A percentile compares a stretch with the other conserved stretches of the same genome.
phyloP scores from a whole-genome alignment of 306 rosid species.

The Delonix regia region DNA sequence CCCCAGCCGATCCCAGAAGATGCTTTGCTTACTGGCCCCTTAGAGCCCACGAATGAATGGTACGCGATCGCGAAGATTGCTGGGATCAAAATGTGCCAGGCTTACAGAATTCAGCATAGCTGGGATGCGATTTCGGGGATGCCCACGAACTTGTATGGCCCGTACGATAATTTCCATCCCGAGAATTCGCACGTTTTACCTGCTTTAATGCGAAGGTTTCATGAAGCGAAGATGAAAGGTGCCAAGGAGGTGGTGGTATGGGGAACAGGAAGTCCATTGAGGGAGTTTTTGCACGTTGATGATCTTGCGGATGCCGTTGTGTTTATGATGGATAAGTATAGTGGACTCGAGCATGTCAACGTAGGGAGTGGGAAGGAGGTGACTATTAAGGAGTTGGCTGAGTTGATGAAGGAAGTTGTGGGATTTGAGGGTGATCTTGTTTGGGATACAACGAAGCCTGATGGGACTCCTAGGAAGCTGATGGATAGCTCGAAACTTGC shows the following conservation, averaged over 20 bases:
- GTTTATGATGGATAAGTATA: slow-evolving; percentile 77
- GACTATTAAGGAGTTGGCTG: slow-evolving; percentile 85
- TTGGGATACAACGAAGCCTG: slow-evolving; percentile 92
- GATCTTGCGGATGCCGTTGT: slow-evolving; percentile 83
- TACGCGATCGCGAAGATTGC: slow-evolving; percentile 96
- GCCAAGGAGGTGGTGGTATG: slow-evolving; percentile 94
- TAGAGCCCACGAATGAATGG: slow-evolving; percentile 98
- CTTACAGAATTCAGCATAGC: slow-evolving; percentile 75
- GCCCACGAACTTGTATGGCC: slow-evolving; percentile 95
- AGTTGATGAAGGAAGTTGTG: slow-evolving; percentile 87
- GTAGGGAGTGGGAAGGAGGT: slow-evolving; percentile 96
- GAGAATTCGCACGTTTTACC: slow-evolving; percentile 95
- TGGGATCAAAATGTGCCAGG: slow-evolving; percentile 96
- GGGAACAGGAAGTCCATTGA: slow-evolving; percentile 92
- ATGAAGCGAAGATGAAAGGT: slow-evolving; percentile 79
- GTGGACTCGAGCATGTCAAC: slow-evolving; percentile 80
- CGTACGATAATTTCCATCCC: slow-evolving; percentile 82
- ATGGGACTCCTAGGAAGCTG: slow-evolving; percentile 94
- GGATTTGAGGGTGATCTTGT: slow-evolving; percentile 86
- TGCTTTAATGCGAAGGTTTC: slow-evolving; percentile 90
- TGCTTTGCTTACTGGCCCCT: slow-evolving; percentile 79
- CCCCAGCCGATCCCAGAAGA: slow-evolving; percentile 90
- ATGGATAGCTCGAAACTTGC: slow-evolving; percentile 93
- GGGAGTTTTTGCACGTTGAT: slow-evolving; percentile 95
- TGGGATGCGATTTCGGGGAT: slow-evolving; percentile 97